A percentile compares a stretch with the other conserved stretches of the same genome.
Conservation (phyloP, 2,329 filamentous ascomycete species). For the Intubia oerlemansii region DNA sequence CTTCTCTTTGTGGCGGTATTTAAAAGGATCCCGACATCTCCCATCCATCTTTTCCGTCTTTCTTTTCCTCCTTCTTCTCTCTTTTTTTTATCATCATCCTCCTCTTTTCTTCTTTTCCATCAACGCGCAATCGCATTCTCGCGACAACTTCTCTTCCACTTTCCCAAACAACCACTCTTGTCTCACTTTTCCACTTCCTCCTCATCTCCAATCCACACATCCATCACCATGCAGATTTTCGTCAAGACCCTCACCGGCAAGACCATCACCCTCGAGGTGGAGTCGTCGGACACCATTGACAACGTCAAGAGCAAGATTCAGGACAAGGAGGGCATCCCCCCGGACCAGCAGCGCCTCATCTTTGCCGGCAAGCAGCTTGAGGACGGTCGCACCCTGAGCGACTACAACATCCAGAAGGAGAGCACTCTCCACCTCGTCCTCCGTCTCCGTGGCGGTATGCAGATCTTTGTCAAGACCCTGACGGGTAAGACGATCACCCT, state of each 20-base stretch:
- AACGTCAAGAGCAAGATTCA: conserved; percentile 53
- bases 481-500: conserved; percentile 91
- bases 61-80: no score
- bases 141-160: no score
- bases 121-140: no score
- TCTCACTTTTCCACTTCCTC: no score
- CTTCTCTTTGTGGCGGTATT: no score
- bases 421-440: conserved; percentile 56
- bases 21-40: no score
- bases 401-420: conserved; percentile 77
- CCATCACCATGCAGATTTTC: conserved; percentile 57
- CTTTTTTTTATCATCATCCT: no score
- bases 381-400: conserved; percentile 60
- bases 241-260: conserved; percentile 51
- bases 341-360: conserved; percentile 49
- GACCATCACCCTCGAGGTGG: conserved; percentile 48
- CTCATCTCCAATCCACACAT: no score
- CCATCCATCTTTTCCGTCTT: no score
- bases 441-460: conserved; percentile 45
- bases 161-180: no score
- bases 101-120: no score
- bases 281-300: conserved; percentile 47
- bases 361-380: conserved; percentile 53
- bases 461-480: conserved; percentile 64
- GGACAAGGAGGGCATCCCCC: conserved; percentile 51